Conservation (phyloP, 805 yeast genomes). For the Teunomyces lycoperdinae region DNA sequence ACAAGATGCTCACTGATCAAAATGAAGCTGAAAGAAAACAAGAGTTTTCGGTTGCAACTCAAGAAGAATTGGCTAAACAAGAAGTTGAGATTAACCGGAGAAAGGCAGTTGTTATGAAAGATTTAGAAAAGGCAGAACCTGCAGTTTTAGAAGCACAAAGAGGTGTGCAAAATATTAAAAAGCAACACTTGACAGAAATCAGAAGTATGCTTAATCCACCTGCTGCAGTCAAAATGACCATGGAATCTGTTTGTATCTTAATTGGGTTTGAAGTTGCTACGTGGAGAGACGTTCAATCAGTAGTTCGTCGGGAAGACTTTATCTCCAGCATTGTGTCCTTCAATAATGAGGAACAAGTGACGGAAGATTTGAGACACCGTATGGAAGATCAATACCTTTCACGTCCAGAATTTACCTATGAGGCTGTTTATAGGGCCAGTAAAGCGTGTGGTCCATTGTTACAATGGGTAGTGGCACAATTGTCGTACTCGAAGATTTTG, state of each 20-base stretch:
- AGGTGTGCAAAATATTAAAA: slow-evolving; percentile 90
- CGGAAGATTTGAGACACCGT: slow-evolving; percentile 46
- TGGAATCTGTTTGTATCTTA: slow-evolving; percentile 86
- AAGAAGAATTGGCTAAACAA: slow-evolving; percentile 63
- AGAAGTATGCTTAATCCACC: slow-evolving; percentile 92
- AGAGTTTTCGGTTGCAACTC: slow-evolving; percentile 78
- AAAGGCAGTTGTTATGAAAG: slow-evolving; percentile 52
- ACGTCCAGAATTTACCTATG: slow-evolving; percentile 63
- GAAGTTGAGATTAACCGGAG: slow-evolving; percentile 59
- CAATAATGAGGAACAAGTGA: slow-evolving; percentile 58
- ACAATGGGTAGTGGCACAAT: slow-evolving; percentile 87
- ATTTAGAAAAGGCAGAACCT: slow-evolving; percentile 78
- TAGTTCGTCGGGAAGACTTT: slow-evolving; percentile 84
- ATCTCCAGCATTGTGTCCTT: slow-evolving; percentile 77
- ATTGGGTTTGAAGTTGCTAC: slow-evolving; percentile 62
- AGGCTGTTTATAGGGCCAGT: slow-evolving; percentile 81
- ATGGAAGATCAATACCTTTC: slow-evolving; percentile 63
- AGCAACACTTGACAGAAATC: slow-evolving; percentile 86
- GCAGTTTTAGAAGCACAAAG: slow-evolving; percentile 78
- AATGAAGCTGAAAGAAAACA: slow-evolving; percentile 90
- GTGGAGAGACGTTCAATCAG: slow-evolving; percentile 83
- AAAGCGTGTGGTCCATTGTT: slow-evolving; percentile 92
- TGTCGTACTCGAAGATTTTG: slow-evolving; percentile 69
- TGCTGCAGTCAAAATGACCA: slow-evolving; percentile 72
- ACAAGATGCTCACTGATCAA: slow-evolving; percentile 77